Evolutionary conservation across 148 eudicot species (phyloP), one percentile per base, ranked within the genome.

Genomic region (Gaultheria prostrata): DNA sequence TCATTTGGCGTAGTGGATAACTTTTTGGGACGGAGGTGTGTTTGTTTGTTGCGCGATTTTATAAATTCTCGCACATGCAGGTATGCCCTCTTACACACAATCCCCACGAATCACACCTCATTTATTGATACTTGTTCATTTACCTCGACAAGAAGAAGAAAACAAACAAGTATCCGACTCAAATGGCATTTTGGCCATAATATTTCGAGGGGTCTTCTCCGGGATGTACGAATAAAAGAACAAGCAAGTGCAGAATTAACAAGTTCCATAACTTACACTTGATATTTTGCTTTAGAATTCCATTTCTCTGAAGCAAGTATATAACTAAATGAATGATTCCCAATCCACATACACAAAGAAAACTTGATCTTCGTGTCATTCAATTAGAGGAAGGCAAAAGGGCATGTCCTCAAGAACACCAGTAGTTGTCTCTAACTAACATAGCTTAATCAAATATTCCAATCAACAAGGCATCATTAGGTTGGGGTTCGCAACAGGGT

Each of bases 351-450:
- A 65, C 32, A 24, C 33, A 24, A 26, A 26, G 12, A 65, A 26
- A 15, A 65, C 32, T 26, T 26, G 32, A n/a, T 24, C 71, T 26
- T n/a, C 32, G 26, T 26, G 32, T 14, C 30, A 26, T 65, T n/a
- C 5, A 24, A 0, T 24, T 9, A 26, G 61, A 56, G 33, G 33
- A 65, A 65, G 71, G 71, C 71, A 24, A 65, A 63, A 26, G 10
- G 71, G 71, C 71, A 65, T 65, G 71, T 33, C 71, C 33, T 65
- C 15, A 65, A 65, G 30, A 65, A 65, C 71, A 65, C 30, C 26
- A 65, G 30, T 26, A 24, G 26, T 65, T 8, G 26, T 65, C 32
- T 65, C 32, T 65, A 18, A 54, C 59, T 13, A n/a, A 10, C 71
- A 65, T 1, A 65, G 73, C 18, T 30, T 71, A 33, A 13, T 15